A percentile compares a stretch with the other conserved stretches of the same genome.
phyloP scores from a whole-genome alignment of 1,139 yeast genomes.

The Pichia sp. region DNA sequence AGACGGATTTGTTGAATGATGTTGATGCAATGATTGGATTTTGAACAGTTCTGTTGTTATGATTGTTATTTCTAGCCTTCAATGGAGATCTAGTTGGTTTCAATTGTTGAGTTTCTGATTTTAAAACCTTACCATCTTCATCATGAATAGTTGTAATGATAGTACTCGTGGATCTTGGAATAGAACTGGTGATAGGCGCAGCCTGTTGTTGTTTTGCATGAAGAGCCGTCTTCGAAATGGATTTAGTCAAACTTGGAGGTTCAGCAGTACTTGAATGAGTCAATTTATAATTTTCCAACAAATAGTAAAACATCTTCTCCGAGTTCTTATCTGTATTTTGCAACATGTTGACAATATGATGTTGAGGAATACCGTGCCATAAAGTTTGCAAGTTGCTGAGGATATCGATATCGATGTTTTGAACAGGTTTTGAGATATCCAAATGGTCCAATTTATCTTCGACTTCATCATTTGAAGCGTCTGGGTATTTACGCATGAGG shows the following conservation, averaged over 20 bases:
- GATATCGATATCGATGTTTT: conserved; percentile 57
- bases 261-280: conserved; percentile 33
- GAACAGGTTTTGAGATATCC: conserved; percentile 28
- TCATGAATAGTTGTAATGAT: conserved; percentile 42
- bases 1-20: conserved; percentile 37
- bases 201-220: conserved; percentile 1
- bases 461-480: conserved; percentile 27
- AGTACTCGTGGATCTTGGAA: conserved; percentile 39
- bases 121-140: conserved; percentile 36
- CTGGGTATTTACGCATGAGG: conserved; percentile 54
- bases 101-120: conserved; percentile 24
- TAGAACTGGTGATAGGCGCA: no score
- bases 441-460: conserved; percentile 38
- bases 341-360: conserved; percentile 54
- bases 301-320: conserved; percentile 74
- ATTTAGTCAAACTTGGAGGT: conserved; percentile 10
- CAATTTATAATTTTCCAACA: conserved; percentile 55
- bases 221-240: conserved; percentile 12
- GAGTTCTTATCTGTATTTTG: conserved; percentile 59
- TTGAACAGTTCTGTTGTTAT: conserved; percentile 28
- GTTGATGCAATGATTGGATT: conserved; percentile 35
- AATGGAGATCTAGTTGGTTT: conserved; percentile 16
- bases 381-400: conserved; percentile 66
- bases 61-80: conserved; percentile 22
- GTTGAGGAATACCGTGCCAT: conserved; percentile 69